Percentiles rank a stretch among this genome's conserved stretches.
Conservation (phyloP, 805 yeast genomes). For the Priceomyces haplophilus region DNA sequence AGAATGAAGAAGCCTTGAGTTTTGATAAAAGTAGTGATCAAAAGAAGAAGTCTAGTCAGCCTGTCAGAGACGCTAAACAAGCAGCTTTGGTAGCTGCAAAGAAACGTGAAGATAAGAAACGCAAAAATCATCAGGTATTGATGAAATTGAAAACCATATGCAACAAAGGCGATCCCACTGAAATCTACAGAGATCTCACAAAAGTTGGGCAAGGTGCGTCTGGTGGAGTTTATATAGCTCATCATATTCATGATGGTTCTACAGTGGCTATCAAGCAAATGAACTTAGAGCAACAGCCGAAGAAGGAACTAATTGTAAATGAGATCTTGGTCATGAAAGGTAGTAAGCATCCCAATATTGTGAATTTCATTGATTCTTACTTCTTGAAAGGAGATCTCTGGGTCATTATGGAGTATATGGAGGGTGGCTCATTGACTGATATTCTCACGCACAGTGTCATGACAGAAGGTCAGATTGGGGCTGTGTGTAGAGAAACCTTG, state of each 20-base stretch:
- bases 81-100: slow-evolving; percentile 58
- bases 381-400: slow-evolving; percentile 76
- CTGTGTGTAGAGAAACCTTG: slow-evolving; percentile 88
- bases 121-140: slow-evolving; percentile 68
- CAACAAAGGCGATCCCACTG: slow-evolving; percentile 79
- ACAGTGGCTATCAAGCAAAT: slow-evolving; percentile 95
- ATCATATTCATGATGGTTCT: slow-evolving; percentile 47
- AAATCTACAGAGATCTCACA: slow-evolving; percentile 60
- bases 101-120: slow-evolving; percentile 76
- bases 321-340: slow-evolving; percentile 96
- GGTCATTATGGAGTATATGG: slow-evolving; percentile 99
- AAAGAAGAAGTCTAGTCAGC: slow-evolving; percentile 21
- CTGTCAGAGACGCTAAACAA: slow-evolving; percentile 49
- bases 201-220: slow-evolving; percentile 98
- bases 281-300: slow-evolving; percentile 92
- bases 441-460: slow-evolving; percentile 86
- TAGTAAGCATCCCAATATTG: slow-evolving; percentile 85
- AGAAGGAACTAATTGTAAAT: slow-evolving; percentile 89
- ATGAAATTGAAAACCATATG: slow-evolving; percentile 73
- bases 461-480: slow-evolving; percentile 93
- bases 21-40: slow-evolving; percentile 1
- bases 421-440: slow-evolving; percentile 95
- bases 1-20: not conserved
- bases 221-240: slow-evolving; percentile 93
- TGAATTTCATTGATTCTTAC: slow-evolving; percentile 87